Percentiles rank a stretch among this genome's conserved stretches.
Conservation (phyloP, 257 asterid genomes). For the Jasminum sambac region DNA sequence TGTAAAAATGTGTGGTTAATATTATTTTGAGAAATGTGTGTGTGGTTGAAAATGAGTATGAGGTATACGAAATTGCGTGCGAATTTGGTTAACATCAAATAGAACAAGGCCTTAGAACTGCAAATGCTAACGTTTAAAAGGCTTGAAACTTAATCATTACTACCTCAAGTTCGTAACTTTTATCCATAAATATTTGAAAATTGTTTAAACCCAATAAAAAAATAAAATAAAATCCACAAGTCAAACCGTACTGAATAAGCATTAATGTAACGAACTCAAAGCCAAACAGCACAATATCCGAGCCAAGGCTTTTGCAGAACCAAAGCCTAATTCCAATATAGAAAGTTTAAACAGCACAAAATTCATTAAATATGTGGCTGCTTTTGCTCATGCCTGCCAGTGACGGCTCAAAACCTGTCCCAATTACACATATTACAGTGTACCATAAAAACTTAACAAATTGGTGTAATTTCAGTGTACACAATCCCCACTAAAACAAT, state of each 20-base stretch:
- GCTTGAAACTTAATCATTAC: too few species aligned
- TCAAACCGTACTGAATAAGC: slow-evolving; percentile 21
- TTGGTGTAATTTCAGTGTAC: slow-evolving; percentile 16
- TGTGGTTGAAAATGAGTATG: too few species aligned
- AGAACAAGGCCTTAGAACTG: too few species aligned
- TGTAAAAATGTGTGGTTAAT: too few species aligned
- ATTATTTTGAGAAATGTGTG: too few species aligned
- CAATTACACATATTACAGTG: background rate
- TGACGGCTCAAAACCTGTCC: slow-evolving; percentile 32
- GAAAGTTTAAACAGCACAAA: slow-evolving; percentile 22
- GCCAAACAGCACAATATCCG: slow-evolving; percentile 24
- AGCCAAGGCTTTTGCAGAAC: slow-evolving; percentile 20
- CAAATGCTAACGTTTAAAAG: too few species aligned
- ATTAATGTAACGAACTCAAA: slow-evolving; percentile 4
- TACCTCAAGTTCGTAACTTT: too few species aligned
- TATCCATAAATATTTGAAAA: too few species aligned
- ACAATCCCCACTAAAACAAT: background rate
- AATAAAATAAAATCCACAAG: background rate
- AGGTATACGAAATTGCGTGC: too few species aligned
- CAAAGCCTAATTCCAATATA: slow-evolving; percentile 20
- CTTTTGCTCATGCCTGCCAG: slow-evolving; percentile 12
- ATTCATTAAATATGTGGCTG: slow-evolving; percentile 19
- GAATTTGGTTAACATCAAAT: too few species aligned
- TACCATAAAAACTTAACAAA: slow-evolving; percentile 15
- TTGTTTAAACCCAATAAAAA: too few species aligned